A percentile compares a stretch with the other conserved stretches of the same genome.
Conservation (phyloP, 1,139 yeast genomes). For the Hansenula lynferdii region DNA sequence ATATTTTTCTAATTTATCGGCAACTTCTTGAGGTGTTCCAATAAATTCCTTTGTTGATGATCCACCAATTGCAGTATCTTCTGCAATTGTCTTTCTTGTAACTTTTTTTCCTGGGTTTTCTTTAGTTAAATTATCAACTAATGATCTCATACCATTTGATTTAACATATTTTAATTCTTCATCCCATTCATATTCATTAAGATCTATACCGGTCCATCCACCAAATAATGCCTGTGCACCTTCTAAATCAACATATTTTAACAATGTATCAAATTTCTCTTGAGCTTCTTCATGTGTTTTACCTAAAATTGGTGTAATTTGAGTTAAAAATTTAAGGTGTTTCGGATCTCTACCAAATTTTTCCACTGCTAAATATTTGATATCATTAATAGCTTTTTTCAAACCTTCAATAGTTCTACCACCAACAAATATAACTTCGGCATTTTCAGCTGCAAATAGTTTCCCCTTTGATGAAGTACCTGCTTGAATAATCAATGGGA, state of each 20-base stretch:
- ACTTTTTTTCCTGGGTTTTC: constrained; percentile 25
- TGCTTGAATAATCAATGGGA: constrained; percentile 36
- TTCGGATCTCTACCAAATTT: constrained; percentile 24
- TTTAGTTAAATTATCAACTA: constrained; percentile 23
- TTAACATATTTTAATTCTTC: constrained; percentile 29
- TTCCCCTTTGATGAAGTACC: constrained; percentile 35
- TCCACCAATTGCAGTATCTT: constrained; percentile 27
- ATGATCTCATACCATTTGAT: constrained; percentile 23
- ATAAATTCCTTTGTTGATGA: constrained; percentile 24
- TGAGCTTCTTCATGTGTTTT: constrained; percentile 29
- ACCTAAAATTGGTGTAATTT: constrained; percentile 23
- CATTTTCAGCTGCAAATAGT: constrained; percentile 37
- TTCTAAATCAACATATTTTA: constrained; percentile 29
- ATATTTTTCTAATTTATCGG: constrained; percentile 28
- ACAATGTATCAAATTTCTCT: constrained; percentile 24
- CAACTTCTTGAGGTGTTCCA: constrained; percentile 29
- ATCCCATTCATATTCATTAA: constrained; percentile 27
- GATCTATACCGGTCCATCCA: constrained; percentile 35
- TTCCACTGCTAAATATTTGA: constrained; percentile 25
- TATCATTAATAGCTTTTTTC: constrained; percentile 25
- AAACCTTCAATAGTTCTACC: constrained; percentile 25
- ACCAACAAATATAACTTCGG: constrained; percentile 35
- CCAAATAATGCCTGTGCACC: constrained; percentile 34
- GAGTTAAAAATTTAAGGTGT: constrained; percentile 23
- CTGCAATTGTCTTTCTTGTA: constrained; percentile 22